phyloP scores from a whole-genome alignment of 2,329 filamentous ascomycete species.

The Sarocladiaceae sp. region DNA sequence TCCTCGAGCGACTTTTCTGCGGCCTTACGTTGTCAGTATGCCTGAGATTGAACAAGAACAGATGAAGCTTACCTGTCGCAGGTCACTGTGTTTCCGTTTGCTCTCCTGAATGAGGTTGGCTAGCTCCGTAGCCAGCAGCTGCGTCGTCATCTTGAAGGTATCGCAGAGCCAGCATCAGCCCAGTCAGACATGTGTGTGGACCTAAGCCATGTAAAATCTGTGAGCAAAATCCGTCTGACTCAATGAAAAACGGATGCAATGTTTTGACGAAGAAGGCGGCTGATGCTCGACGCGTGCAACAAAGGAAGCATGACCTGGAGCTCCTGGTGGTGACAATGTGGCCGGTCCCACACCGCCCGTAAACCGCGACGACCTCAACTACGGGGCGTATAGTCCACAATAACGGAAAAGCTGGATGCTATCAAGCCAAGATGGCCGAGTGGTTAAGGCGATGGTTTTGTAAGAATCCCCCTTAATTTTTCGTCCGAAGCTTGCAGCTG shows the following conservation, averaged over 20 bases:
- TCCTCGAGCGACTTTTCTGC: slow-evolving; percentile 92
- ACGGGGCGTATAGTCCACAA: neutral
- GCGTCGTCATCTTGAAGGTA: slow-evolving; percentile 70
- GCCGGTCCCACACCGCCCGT: slow-evolving; percentile 9
- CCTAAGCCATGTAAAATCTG: slow-evolving; percentile 15
- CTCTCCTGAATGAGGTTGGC: slow-evolving; percentile 90
- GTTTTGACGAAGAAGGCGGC: too few relatives aligned
- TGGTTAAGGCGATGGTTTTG: slow-evolving; percentile 20
- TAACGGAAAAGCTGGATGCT: neutral
- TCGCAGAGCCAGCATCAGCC: neutral
- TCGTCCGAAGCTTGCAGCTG: neutral
- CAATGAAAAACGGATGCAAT: too few relatives aligned
- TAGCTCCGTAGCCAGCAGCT: slow-evolving; percentile 82
- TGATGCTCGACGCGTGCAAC: too few relatives aligned
- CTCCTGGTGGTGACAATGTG: neutral
- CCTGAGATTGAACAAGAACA: neutral
- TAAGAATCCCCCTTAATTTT: slow-evolving; percentile 9
- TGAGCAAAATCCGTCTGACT: neutral
- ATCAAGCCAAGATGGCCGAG: slow-evolving; percentile 19
- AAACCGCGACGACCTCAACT: neutral
- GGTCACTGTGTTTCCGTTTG: slow-evolving; percentile 86
- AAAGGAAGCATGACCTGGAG: neutral
- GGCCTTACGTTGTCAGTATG: slow-evolving; percentile 45
- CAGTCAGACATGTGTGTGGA: too few relatives aligned
- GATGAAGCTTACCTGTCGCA: slow-evolving; percentile 60